Evolutionary conservation across 2,329 filamentous ascomycete species (phyloP).

Genomic region (Fusarium phyllophilum): DNA sequence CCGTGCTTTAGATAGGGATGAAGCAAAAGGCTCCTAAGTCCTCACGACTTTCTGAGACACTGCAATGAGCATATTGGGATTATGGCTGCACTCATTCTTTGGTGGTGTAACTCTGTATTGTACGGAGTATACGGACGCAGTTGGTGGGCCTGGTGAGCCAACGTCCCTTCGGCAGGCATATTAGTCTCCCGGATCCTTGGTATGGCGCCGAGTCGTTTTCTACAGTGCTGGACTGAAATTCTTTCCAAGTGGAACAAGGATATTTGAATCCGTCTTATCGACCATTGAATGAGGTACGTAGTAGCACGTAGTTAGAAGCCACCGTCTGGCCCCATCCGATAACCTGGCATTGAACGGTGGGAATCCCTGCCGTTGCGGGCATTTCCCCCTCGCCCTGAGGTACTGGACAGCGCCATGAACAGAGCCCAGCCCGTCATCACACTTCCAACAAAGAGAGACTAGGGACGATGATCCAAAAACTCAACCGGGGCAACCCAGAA

Average conservation of each 20-base stretch:
- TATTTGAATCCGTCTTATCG: slow-evolving; percentile 28
- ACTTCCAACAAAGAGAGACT: slow-evolving; percentile 31
- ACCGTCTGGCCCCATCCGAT: slow-evolving; percentile 42
- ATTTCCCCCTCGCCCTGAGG: slow-evolving; percentile 35
- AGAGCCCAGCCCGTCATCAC: slow-evolving; percentile 40
- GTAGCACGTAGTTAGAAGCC: slow-evolving; percentile 37
- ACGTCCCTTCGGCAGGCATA: slow-evolving; percentile 1
- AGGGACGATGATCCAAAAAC: slow-evolving; percentile 41
- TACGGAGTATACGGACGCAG: not conserved
- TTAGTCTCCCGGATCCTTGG: slow-evolving; percentile 30
- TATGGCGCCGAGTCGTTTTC: slow-evolving; percentile 11
- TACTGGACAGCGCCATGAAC: slow-evolving; percentile 27
- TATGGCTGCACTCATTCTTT: not conserved
- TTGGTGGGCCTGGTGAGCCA: not conserved
- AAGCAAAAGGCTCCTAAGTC: not conserved
- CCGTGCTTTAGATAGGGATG: slow-evolving; percentile 4
- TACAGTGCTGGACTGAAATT: slow-evolving; percentile 23
- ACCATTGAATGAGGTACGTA: slow-evolving; percentile 36
- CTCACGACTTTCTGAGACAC: slow-evolving; percentile 23
- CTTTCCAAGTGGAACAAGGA: slow-evolving; percentile 25
- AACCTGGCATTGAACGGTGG: slow-evolving; percentile 41
- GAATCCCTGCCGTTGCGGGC: slow-evolving; percentile 32
- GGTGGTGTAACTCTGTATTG: slow-evolving; percentile 1
- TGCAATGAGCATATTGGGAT: not conserved
- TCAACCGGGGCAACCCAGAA: slow-evolving; percentile 37